Evolutionary conservation across 768 basidiomycete species (phyloP), one percentile per base, ranked within the genome.

Genomic region (Dendrothele bispora): DNA sequence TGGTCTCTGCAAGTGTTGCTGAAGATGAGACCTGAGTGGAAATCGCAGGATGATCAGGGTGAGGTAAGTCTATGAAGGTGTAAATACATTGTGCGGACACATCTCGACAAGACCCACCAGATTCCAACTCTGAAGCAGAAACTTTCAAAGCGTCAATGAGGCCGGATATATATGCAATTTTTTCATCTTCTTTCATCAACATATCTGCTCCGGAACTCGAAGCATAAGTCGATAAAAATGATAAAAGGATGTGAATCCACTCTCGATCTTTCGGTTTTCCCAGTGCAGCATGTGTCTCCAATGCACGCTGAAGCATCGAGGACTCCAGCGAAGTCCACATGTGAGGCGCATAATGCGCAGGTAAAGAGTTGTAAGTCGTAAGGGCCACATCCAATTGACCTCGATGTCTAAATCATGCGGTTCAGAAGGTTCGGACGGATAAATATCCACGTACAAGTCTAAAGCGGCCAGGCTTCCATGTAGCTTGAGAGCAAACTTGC

Each of bases 381-480:
- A 90, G 70, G 4, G 92, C 91, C 17, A 70, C 73, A 5, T 71
- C 62, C 25, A 84, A 68, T 14, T 82, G 81, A 28, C 76, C 78
- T 28, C 91, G 86, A 62, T 86, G 78, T 5, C 92, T 94, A 52
- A 24, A 38, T 15, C 29, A 35, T 7, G 21, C 28, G 8, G 24
- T 22, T 22, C 32, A 40, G 29, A n/a, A 51, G 38, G 47, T 20
- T n/a, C 35, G 24, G 28, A 36, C 29, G 36, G 21, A 39, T 25
- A 29, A 37, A n/a, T 12, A 27, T 11, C 3, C 24, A 69, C 92
- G 54, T 70, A 98, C 95, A 86, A 65, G 54, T 98, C 94, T 29
- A 98, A 77, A 14, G 88, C 90, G 3, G 94, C 95, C 14, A 98
- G 72, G 57, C 79, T 85, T 2, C 89, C 91, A 52, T 94, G 89